These are phyloP conservation scores for Xerocomus spinulosus DNA, from an alignment of 768 basidiomycete genomes.

Conservation along the genomic window DNA sequence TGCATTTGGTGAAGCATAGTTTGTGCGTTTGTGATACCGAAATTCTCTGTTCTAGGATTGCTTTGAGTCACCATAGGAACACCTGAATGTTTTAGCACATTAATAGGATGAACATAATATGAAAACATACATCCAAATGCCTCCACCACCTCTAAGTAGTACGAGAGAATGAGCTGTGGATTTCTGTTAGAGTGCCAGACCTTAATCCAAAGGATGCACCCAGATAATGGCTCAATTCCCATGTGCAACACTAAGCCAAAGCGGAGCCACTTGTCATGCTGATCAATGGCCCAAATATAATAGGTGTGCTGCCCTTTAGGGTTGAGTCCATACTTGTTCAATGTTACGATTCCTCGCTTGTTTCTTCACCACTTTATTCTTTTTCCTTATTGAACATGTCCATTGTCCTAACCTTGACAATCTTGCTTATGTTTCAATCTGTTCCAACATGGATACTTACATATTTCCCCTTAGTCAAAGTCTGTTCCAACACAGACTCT, in stretches of 20 bases:
- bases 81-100: not conserved
- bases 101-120: not conserved
- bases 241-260: not conserved
- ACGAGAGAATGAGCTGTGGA: not conserved
- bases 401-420: too few relatives aligned
- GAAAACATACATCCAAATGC: not conserved
- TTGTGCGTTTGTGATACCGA: conserved; percentile 1
- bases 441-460: too few relatives aligned
- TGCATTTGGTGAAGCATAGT: not conserved
- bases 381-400: too few relatives aligned
- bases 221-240: not conserved
- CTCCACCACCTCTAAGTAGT: not conserved
- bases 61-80: not conserved
- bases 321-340: too few relatives aligned
- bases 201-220: not conserved
- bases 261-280: conserved; percentile 2
- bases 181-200: conserved; percentile 3
- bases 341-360: too few relatives aligned
- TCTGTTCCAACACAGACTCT: too few relatives aligned
- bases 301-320: too few relatives aligned
- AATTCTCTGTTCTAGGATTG: too few relatives aligned
- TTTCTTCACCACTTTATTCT: too few relatives aligned
- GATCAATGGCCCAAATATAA: conserved; percentile 12
- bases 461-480: too few relatives aligned
- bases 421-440: too few relatives aligned